Evolutionary conservation across 2,329 filamentous ascomycete species (phyloP), one percentile per base, ranked within the genome.

Genomic region (Aspergillus amoenus): DNA sequence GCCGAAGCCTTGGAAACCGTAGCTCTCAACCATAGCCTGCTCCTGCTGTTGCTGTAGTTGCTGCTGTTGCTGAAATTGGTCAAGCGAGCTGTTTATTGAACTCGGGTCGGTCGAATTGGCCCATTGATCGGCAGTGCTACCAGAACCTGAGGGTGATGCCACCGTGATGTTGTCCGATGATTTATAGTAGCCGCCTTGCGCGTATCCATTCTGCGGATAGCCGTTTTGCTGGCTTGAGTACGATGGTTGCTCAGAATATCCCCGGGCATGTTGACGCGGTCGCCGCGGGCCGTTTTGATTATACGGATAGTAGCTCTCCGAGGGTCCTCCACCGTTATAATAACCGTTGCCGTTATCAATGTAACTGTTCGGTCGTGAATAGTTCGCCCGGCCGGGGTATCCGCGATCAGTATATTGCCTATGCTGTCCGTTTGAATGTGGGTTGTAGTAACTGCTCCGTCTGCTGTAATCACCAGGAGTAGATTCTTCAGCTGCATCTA

Each of bases 51-150:
- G 60, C 62, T 72, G 64, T 64, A 68, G 67, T 51, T 72, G 61
- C 54, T 67, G 68, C 46, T 73, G 71, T 51, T 86, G 83, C 57
- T 81, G 78, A 22, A 87, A 79, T 60, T 91, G 87, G 70, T 96
- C 91, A 65, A 95, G 85, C 2, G 91, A 96, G 77, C 91, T 95
- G 76, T 96, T 96, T 70, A 96, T 90, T 70, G 92, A 96, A 77
- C 90, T 94, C 78, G 90, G 93, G 70, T 96, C 92, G 58, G 91
- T 96, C 63, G 88, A 88, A 73, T 94, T 93, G 55, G 87, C 88
- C 69, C 84, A 87, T 12, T 87, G 87, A 57, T 96, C 92, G 52
- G 80, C 79, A 53, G 61, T 88, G 85, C 85, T 89, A 49, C 87
- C 89, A 68, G 87, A 90, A 21, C 86, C 88, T 11, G 87, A 86